Evolutionary conservation across 2,329 filamentous ascomycete genomes (phyloP).

Genomic region (Pseudopithomyces maydicus): DNA sequence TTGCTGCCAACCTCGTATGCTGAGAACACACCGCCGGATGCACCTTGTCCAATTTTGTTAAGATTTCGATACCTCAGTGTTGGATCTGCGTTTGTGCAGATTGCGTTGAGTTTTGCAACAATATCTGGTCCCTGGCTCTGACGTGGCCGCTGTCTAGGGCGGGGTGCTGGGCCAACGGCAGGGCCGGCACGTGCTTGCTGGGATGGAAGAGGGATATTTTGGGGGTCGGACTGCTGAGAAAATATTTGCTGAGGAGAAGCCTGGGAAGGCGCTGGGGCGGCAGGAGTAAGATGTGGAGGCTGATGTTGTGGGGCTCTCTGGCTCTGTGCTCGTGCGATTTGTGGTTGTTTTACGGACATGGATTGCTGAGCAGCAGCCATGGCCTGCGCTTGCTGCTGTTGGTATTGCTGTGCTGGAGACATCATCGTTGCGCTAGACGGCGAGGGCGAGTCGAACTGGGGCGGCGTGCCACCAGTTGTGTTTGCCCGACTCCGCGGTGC

Average conservation of each 20-base stretch:
- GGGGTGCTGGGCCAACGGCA: conserved; percentile 62
- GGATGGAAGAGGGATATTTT: conserved; percentile 53
- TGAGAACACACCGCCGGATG: conserved; percentile 92
- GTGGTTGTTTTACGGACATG: conserved; percentile 57
- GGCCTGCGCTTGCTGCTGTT: conserved; percentile 84
- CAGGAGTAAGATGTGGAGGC: conserved; percentile 31
- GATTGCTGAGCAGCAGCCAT: conserved; percentile 80
- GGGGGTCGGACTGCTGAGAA: conserved; percentile 46
- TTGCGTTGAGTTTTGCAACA: conserved; percentile 79
- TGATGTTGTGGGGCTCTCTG: conserved; percentile 59
- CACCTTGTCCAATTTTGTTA: conserved; percentile 96
- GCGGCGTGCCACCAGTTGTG: conserved; percentile 46
- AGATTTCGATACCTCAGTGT: conserved; percentile 84
- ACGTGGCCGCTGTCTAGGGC: conserved; percentile 77
- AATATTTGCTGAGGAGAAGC: conserved; percentile 58
- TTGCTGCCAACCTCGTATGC: conserved; percentile 85
- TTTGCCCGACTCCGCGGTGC: conserved; percentile 50
- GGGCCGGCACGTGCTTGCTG: conserved; percentile 59
- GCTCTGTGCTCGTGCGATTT: conserved; percentile 74
- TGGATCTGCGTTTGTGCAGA: conserved; percentile 89
- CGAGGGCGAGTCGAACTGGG: conserved; percentile 54
- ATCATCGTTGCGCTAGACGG: conserved; percentile 43
- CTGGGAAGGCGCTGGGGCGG: conserved; percentile 50
- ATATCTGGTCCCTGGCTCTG: conserved; percentile 85
- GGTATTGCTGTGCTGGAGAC: conserved; percentile 51